Evolutionary conservation across 1,139 yeast species (phyloP), one percentile per base, ranked within the genome.

Genomic region (Yamadazyma blattariae): DNA sequence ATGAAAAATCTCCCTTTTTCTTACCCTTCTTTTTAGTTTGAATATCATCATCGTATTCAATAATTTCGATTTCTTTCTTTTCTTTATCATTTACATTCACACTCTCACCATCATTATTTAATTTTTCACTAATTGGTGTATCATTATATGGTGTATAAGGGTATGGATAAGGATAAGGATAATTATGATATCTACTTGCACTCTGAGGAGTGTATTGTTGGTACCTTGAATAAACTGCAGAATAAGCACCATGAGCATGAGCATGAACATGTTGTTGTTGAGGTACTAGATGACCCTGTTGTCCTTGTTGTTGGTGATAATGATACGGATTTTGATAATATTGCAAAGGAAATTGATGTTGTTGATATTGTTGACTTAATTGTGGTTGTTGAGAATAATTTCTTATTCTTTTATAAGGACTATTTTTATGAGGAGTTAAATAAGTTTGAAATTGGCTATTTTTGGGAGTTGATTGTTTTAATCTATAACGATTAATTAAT

Each of bases 401-500:
- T 32, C 40, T 34, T 15, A 38, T 35, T 19, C 39, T 29, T 25
- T 42, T 45, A 33, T 45, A 44, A 7, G 50, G 50, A 2, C 47
- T 42, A 10, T 42, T 27, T 29, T 46, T 46, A 36, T 46, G 49
- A 12, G 50, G 50, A 12, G 50, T 46, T 24, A 46, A 38, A 26
- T 46, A 45, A 12, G 50, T 44, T 20, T 34, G 43, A 25, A 46
- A 46, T 7, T 41, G 38, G 5, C 38, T 30, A 12, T 32, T 31
- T 17, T 45, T 41, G 1, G 50, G 49, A 11, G 48, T 45, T 6
- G 27, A 32, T 21, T 32, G 31, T 19, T 30, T 33, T n/a, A 40
- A 30, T 27, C 43, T 38, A 14, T 42, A 35, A 27, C 44, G 39
- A 18, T 40, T 52, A 28, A 63, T 54, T 11, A 70, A 61, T 7